These are phyloP conservation scores for Salvia hispanica DNA, from an alignment of 257 asterid genomes.

Conservation along the genomic window DNA sequence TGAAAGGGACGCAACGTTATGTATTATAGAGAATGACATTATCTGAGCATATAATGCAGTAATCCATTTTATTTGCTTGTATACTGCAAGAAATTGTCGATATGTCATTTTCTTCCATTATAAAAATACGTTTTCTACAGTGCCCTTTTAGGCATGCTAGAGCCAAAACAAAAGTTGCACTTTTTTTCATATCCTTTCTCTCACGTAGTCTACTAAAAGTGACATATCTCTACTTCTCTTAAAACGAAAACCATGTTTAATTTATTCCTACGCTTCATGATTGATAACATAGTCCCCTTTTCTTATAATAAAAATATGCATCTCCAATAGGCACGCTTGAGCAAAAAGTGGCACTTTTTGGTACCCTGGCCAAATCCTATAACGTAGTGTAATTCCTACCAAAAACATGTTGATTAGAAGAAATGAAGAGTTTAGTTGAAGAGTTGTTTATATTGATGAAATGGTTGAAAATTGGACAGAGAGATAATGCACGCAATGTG, in stretches of 20 bases:
- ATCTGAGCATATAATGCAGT: conserved; percentile 31
- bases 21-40: conserved; percentile 23
- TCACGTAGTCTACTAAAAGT: neutral
- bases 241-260: neutral
- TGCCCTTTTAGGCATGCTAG: conserved; percentile 26
- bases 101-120: conserved; percentile 26
- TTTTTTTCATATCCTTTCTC: neutral
- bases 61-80: conserved; percentile 8
- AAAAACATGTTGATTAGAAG: neutral
- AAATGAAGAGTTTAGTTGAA: neutral
- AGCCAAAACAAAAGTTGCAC: conserved; percentile 16
- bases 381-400: neutral
- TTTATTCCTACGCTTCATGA: neutral
- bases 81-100: conserved; percentile 3
- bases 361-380: too few relatives aligned
- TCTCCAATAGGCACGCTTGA: neutral
- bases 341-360: neutral
- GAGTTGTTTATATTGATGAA: too few relatives aligned
- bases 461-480: conserved; percentile 20
- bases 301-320: neutral
- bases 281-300: neutral
- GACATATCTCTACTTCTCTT: neutral
- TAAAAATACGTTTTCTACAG: neutral
- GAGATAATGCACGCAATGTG: conserved; percentile 53
- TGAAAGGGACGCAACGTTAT: conserved; percentile 30